Conservation (phyloP, 2,329 filamentous ascomycete genomes). For the Ceratocystis eucalypticola region DNA sequence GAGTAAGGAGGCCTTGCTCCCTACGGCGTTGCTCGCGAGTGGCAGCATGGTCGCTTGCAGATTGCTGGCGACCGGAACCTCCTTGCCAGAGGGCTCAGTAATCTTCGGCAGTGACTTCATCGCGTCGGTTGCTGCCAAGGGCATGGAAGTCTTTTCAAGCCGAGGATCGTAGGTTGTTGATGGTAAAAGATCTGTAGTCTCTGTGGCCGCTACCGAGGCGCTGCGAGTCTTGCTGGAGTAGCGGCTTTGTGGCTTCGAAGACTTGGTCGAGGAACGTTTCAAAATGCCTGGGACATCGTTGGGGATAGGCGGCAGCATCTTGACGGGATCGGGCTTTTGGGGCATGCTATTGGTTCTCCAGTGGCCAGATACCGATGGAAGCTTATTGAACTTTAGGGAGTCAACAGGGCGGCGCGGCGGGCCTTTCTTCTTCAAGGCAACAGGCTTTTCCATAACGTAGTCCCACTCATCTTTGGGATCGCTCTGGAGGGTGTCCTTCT, state of each 20-base stretch:
- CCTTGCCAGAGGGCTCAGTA: background rate
- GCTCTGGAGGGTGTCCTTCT: background rate
- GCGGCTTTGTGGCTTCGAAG: background rate
- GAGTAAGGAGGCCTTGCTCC: background rate
- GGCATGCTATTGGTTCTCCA: conserved; percentile 9
- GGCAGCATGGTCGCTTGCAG: background rate
- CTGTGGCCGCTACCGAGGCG: background rate
- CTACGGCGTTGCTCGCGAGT: background rate
- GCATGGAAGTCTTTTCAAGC: background rate
- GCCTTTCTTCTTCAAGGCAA: background rate
- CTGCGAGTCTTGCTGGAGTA: background rate
- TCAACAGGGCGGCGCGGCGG: background rate
- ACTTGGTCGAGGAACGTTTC: conserved; percentile 1
- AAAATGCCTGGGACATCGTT: background rate
- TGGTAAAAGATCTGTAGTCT: conserved; percentile 7
- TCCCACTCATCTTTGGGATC: background rate
- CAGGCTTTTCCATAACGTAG: background rate
- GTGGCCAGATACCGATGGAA: background rate
- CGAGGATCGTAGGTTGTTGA: conserved; percentile 11
- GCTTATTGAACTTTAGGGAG: background rate
- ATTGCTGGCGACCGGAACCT: background rate
- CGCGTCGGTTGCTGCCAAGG: background rate
- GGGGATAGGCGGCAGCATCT: conserved; percentile 6
- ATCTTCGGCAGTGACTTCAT: background rate
- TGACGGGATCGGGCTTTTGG: conserved; percentile 13